These are phyloP conservation scores for Sarocladiaceae sp. DNA, from an alignment of 2,329 filamentous ascomycete species.

Conservation along the genomic window DNA sequence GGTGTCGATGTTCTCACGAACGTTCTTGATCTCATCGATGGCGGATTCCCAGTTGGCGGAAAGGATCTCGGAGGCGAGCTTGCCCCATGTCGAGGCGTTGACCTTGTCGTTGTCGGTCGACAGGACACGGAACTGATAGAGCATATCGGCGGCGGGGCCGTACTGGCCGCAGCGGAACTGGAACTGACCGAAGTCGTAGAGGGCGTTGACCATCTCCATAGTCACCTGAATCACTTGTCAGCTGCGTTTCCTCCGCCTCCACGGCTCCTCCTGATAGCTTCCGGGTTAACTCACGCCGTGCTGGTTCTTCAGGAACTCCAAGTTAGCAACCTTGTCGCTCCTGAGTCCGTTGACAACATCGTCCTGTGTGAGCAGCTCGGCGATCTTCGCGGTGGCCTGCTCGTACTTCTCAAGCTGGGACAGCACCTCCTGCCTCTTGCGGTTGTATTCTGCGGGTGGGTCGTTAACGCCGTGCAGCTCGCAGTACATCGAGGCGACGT, in stretches of 20 bases:
- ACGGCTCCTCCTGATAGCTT: slow-evolving; percentile 1
- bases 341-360: slow-evolving; percentile 87
- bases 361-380: slow-evolving; percentile 79
- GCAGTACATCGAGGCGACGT: slow-evolving; percentile 86
- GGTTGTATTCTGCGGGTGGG: slow-evolving; percentile 77
- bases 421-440: slow-evolving; percentile 86
- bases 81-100: slow-evolving; percentile 92
- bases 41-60: slow-evolving; percentile 92
- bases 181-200: slow-evolving; percentile 95
- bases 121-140: slow-evolving; percentile 97
- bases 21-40: slow-evolving; percentile 85
- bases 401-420: slow-evolving; percentile 77
- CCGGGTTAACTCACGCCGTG: slow-evolving; percentile 63
- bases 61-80: slow-evolving; percentile 93
- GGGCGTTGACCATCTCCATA: slow-evolving; percentile 88
- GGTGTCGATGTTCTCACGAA: slow-evolving; percentile 88
- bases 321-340: slow-evolving; percentile 97
- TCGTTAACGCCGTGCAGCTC: slow-evolving; percentile 79
- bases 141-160: slow-evolving; percentile 79
- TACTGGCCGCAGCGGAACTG: slow-evolving; percentile 98
- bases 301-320: slow-evolving; percentile 96
- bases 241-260: background rate
- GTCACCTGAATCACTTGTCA: slow-evolving; percentile 57
- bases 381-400: slow-evolving; percentile 84
- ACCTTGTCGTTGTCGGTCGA: slow-evolving; percentile 99